Evolutionary conservation across 2,329 filamentous ascomycete species (phyloP).

Genomic region (Dothideomycetes sp.): DNA sequence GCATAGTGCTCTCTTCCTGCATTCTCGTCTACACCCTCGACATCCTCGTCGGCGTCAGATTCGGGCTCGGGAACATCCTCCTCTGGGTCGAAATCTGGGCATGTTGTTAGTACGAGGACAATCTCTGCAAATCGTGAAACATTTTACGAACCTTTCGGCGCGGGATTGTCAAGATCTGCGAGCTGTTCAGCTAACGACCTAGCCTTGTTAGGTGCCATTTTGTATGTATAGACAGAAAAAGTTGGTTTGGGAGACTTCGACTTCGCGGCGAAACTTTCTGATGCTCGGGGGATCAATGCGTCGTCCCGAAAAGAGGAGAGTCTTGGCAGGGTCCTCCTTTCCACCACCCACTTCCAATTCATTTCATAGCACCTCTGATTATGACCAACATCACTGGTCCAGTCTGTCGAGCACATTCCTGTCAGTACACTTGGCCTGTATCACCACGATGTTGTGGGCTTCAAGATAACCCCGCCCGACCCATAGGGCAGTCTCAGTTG

Average conservation of each 20-base stretch:
- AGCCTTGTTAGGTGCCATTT: conserved; percentile 9
- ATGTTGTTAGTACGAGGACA: not conserved
- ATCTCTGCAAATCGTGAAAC: not conserved
- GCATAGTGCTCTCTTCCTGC: conserved; percentile 80
- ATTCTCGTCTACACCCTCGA: conserved; percentile 33
- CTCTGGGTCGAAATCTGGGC: conserved; percentile 73
- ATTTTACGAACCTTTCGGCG: conserved; percentile 17
- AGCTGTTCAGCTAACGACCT: conserved; percentile 14
- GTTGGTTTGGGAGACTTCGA: not conserved
- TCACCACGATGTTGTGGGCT: too few species aligned
- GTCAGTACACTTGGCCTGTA: too few species aligned
- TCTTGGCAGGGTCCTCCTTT: not conserved
- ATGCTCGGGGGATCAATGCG: not conserved
- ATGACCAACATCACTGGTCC: too few species aligned
- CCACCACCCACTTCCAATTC: not conserved
- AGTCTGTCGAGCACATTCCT: too few species aligned
- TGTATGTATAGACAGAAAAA: not conserved
- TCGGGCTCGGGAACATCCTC: conserved; percentile 43
- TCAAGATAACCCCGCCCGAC: too few species aligned
- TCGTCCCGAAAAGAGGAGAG: too few species aligned
- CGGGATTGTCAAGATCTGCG: conserved; percentile 16
- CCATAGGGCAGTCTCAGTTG: too few species aligned
- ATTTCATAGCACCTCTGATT: too few species aligned
- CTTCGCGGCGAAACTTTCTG: not conserved
- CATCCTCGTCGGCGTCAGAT: conserved; percentile 43